A percentile compares a stretch with the other conserved stretches of the same genome.
These are phyloP conservation scores for Arabis hirsuta DNA, from an alignment of 345 rosid species.

Conservation along the genomic window DNA sequence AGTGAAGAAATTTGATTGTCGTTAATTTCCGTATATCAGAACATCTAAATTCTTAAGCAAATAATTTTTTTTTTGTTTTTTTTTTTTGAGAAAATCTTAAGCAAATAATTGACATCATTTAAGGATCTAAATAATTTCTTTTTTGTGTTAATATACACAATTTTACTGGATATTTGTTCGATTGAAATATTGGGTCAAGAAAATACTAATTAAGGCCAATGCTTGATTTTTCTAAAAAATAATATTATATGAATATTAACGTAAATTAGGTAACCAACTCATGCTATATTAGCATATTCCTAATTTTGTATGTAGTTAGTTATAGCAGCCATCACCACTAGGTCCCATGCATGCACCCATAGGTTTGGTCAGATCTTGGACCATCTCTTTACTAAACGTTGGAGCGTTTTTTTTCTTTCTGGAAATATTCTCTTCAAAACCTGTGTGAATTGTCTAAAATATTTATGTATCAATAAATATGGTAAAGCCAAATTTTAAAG, in stretches of 20 bases:
- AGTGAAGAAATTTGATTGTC: no score
- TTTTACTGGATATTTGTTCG: not conserved
- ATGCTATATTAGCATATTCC: conserved; percentile 7
- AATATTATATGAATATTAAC: not conserved
- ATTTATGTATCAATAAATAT: no score
- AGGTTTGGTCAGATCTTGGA: conserved; percentile 13
- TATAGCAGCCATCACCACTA: conserved; percentile 16
- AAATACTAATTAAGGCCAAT: not conserved
- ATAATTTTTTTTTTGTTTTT: no score
- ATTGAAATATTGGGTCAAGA: not conserved
- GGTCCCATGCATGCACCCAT: conserved; percentile 14
- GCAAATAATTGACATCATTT: no score
- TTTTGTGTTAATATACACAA: not conserved
- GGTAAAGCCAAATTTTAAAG: no score
- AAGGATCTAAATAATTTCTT: no score
- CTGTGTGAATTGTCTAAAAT: no score
- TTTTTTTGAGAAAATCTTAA: no score
- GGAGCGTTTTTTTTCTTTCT: not conserved
- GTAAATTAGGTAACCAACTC: conserved; percentile 16
- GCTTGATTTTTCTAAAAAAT: not conserved
- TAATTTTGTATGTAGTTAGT: conserved; percentile 1
- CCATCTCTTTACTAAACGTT: not conserved
- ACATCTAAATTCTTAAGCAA: no score
- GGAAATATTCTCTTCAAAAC: no score
- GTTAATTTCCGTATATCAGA: no score